Conservation (phyloP, 257 asterid species). For the Primulina huaijiensis region DNA sequence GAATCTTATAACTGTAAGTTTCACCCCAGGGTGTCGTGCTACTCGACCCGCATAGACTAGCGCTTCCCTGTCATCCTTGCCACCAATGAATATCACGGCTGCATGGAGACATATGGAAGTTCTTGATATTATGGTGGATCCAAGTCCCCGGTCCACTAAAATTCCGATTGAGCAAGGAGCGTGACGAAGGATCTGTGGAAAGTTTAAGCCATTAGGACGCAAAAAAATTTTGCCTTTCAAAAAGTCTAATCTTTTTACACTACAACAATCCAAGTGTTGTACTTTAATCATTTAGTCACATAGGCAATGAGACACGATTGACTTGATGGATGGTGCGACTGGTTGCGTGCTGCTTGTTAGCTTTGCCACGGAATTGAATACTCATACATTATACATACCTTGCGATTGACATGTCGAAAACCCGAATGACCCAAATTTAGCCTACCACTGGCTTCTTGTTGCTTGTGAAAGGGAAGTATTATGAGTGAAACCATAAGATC, state of each 20-base stretch:
- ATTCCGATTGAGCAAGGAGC: slow-evolving; percentile 88
- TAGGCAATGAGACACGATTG: not conserved
- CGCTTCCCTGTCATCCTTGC: slow-evolving; percentile 89
- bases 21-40: slow-evolving; percentile 84
- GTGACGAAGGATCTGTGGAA: slow-evolving; percentile 65
- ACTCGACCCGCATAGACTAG: slow-evolving; percentile 77
- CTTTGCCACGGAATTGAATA: no score
- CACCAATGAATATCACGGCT: slow-evolving; percentile 91
- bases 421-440: slow-evolving; percentile 62
- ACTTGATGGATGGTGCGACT: no score
- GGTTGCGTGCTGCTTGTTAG: not conserved
- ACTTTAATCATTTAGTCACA: no score
- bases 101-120: slow-evolving; percentile 55
- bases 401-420: slow-evolving; percentile 77
- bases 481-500: slow-evolving; percentile 62
- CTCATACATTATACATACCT: slow-evolving; percentile 36
- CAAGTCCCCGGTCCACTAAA: slow-evolving; percentile 83
- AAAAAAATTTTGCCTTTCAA: not conserved
- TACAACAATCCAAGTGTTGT: not conserved
- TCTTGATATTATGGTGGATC: slow-evolving; percentile 45
- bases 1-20: slow-evolving; percentile 79
- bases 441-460: slow-evolving; percentile 64
- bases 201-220: not conserved
- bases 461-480: slow-evolving; percentile 81
- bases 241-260: no score